A percentile compares a stretch with the other conserved stretches of the same genome.
phyloP scores from a whole-genome alignment of 805 yeast species.

The Jamesozyma piceae region DNA sequence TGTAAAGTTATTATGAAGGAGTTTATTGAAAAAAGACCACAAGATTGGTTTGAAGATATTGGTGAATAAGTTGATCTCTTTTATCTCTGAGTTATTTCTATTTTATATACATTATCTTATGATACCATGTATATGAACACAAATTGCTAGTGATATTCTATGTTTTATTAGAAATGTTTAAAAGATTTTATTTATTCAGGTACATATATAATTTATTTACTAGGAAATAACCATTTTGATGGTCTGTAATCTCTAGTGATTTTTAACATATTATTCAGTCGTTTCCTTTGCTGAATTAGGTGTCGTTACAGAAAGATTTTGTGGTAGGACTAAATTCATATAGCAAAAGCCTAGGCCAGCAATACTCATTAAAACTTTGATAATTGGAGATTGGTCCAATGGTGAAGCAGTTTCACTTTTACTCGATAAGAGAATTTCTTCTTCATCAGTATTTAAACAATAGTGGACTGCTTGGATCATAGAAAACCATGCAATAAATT shows the following conservation, averaged over 20 bases:
- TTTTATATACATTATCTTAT: too few relatives aligned
- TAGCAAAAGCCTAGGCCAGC: slow-evolving; percentile 45
- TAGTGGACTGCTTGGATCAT: slow-evolving; percentile 40
- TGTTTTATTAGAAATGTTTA: too few relatives aligned
- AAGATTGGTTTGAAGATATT: slow-evolving; percentile 75
- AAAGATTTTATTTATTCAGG: too few relatives aligned
- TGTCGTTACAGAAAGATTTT: too few relatives aligned
- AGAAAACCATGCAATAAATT: slow-evolving; percentile 40
- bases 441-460: slow-evolving; percentile 21
- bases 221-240: too few relatives aligned
- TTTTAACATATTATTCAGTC: too few relatives aligned
- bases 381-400: slow-evolving; percentile 35
- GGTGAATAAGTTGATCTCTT: slow-evolving; percentile 43
- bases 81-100: too few relatives aligned
- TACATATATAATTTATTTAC: too few relatives aligned
- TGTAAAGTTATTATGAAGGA: slow-evolving; percentile 66
- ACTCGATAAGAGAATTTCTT: slow-evolving; percentile 29
- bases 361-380: slow-evolving; percentile 38
- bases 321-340: slow-evolving; percentile 42
- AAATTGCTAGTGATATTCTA: too few relatives aligned
- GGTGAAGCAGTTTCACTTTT: slow-evolving; percentile 13
- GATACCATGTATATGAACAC: too few relatives aligned
- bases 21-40: slow-evolving; percentile 71
- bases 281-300: too few relatives aligned
- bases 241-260: too few relatives aligned